Evolutionary conservation across 2,329 filamentous ascomycete genomes (phyloP).

Genomic region (Beauveria caledonica): DNA sequence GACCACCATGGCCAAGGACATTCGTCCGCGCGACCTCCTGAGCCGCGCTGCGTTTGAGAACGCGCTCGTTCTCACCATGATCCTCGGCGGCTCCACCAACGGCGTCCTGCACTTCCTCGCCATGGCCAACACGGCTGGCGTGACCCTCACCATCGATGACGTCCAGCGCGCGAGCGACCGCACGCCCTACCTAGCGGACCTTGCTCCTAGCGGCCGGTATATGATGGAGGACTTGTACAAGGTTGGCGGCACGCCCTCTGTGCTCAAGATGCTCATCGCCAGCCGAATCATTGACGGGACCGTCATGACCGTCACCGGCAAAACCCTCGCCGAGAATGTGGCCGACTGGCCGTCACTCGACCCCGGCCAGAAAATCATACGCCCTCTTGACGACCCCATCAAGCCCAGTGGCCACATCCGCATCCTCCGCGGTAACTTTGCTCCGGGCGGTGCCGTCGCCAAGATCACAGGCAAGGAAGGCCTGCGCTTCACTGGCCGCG

Average conservation of each 20-base stretch:
- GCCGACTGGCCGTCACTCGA: conserved; percentile 67
- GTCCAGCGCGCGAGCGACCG: conserved; percentile 73
- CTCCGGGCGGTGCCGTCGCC: conserved; percentile 73
- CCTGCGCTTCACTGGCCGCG: conserved; percentile 64
- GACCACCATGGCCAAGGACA: conserved; percentile 72
- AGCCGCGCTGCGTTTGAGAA: conserved; percentile 80
- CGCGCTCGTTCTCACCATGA: conserved; percentile 83
- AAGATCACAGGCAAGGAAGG: conserved; percentile 95
- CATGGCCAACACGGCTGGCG: conserved; percentile 79
- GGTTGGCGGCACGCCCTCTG: conserved; percentile 75
- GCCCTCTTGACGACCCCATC: conserved; percentile 57
- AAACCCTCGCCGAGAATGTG: conserved; percentile 76
- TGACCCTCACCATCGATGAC: conserved; percentile 71
- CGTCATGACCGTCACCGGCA: conserved; percentile 76
- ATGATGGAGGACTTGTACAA: conserved; percentile 84
- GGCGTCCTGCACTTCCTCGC: conserved; percentile 82
- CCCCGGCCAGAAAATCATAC: conserved; percentile 75
- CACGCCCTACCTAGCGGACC: conserved; percentile 77
- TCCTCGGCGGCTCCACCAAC: conserved; percentile 84
- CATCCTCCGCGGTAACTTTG: conserved; percentile 73
- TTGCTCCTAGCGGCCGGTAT: conserved; percentile 76
- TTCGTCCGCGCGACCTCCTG: conserved; percentile 70
- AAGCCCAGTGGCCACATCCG: conserved; percentile 75
- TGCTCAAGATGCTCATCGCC: conserved; percentile 78
- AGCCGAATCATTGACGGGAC: conserved; percentile 66